Evolutionary conservation across 2,329 filamentous ascomycete genomes (phyloP), one percentile per base, ranked within the genome.

Genomic region (Acephala macrosclerotiorum): DNA sequence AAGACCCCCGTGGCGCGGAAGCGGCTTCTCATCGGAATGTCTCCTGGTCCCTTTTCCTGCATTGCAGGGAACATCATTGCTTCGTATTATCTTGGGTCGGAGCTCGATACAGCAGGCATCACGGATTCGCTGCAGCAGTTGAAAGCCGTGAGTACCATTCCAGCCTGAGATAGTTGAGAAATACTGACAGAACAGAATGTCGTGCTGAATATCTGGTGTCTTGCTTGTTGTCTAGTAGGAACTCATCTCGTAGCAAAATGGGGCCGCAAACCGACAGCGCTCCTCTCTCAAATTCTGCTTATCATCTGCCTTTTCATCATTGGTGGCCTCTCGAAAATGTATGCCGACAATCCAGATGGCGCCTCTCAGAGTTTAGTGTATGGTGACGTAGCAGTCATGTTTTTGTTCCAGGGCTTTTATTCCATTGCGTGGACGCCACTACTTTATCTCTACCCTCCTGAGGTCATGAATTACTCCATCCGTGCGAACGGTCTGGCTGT

Each of bases 401-500:
- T 85, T 70, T 73, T 85, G 1, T 86, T 85, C 71, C 81, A 84
- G 62, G 83, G 81, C 0, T 81, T 80, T 61, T 86, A 85, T 70
- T 80, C 78, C 0, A 75, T 85, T n/a, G 82, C 79, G 0, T 84
- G 80, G 81, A 85, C 82, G 7, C 83, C 83, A 2, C 70, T 86
- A 29, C 75, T 81, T 0, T 80, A 79, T 59, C 74, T 84, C 7
- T 57, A 57, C 38, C 55, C 55, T 11, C 55, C 55, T 3, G 55
- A 57, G 33, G 55, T 57, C n/a, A 57, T 57, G 55, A 57, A 57
- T 9, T 57, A 57, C 35, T 36, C 29, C 9, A 57, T 57, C 22
- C 29, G 55, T 36, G 55, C 55, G 2, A 57, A 57, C 20, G 55
- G 55, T 38, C 38, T 57, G 55, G 55, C 55, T 20, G 29, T 57